A percentile compares a stretch with the other conserved stretches of the same genome.
These are phyloP conservation scores for Syzygium grande DNA, from an alignment of 345 rosid species.

Conservation along the genomic window DNA sequence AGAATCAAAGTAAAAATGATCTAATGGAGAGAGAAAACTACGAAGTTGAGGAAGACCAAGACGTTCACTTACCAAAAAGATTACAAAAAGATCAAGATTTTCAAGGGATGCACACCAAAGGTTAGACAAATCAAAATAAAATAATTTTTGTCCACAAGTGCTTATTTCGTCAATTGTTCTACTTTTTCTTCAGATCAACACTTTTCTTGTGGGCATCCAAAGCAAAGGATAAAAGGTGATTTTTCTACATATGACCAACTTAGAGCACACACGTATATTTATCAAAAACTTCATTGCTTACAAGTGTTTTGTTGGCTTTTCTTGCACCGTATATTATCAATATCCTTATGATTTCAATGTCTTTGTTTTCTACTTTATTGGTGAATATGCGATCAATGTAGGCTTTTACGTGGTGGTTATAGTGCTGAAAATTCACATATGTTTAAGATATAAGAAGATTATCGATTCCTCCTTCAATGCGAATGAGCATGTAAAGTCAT, in stretches of 20 bases:
- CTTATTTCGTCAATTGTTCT: not conserved
- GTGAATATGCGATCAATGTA: no score
- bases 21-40: not conserved
- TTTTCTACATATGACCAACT: not conserved
- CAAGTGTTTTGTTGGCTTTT: not conserved
- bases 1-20: not conserved
- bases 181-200: not conserved
- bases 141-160: not conserved
- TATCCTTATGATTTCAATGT: no score
- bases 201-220: not conserved
- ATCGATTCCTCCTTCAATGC: not conserved
- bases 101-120: not conserved
- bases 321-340: not conserved
- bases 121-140: not conserved
- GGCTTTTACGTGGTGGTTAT: not conserved
- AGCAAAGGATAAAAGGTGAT: not conserved
- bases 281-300: not conserved
- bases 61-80: not conserved
- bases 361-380: not conserved
- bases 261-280: not conserved
- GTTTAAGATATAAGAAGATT: not conserved
- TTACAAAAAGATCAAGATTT: not conserved
- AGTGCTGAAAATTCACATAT: not conserved
- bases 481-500: not conserved
- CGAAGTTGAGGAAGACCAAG: not conserved